phyloP scores from a whole-genome alignment of 75 land plant genomes.

The Selaginella moellendorffii region DNA sequence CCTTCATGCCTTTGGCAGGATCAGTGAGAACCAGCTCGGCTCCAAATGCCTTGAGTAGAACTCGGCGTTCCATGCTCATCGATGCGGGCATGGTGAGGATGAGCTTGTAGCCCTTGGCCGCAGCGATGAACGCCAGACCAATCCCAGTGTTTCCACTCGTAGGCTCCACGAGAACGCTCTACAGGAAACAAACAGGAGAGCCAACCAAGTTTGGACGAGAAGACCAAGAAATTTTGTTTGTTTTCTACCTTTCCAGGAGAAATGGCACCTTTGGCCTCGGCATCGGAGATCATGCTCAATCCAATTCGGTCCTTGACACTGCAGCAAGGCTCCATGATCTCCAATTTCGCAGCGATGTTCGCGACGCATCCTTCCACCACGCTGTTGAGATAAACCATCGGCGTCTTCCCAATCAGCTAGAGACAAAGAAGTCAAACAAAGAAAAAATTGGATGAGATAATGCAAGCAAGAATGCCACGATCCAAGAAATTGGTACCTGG shows the following conservation, averaged over 20 bases:
- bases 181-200: not conserved
- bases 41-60: conserved; percentile 33
- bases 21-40: conserved; percentile 37
- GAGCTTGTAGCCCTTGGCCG: conserved; percentile 38
- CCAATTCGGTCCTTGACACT: no score
- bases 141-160: conserved; percentile 40
- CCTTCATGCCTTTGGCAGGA: conserved; percentile 32
- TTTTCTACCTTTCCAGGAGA: conserved; percentile 80
- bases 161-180: conserved; percentile 37
- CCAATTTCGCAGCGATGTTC: conserved; percentile 83
- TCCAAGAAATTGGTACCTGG: conserved; percentile 2
- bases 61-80: conserved; percentile 24
- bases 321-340: no score
- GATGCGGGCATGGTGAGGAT: conserved; percentile 40
- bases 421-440: no score
- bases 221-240: no score
- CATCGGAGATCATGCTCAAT: conserved; percentile 61
- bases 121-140: conserved; percentile 39
- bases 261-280: conserved; percentile 69
- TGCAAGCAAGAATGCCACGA: not conserved
- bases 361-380: conserved; percentile 76
- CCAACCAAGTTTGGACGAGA: no score
- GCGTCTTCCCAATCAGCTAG: no score
- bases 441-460: not conserved
- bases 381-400: conserved; percentile 74